phyloP scores from a whole-genome alignment of 441 rosid genomes.

The Dalechampia spathulata region DNA sequence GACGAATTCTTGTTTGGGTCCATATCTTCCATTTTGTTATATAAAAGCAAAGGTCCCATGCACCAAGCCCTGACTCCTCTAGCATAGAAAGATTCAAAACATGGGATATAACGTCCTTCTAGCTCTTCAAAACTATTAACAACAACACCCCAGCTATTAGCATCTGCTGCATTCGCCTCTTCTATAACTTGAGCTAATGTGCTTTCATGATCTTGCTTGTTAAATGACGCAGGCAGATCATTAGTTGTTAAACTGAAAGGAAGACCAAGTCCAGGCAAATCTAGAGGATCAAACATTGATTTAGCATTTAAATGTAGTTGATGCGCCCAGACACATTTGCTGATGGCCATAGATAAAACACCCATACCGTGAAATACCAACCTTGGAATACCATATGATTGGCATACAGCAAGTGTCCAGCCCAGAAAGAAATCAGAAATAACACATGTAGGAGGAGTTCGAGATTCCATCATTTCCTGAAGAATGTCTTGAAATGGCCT shows the following conservation, averaged over 20 bases:
- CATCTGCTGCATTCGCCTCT: constrained; percentile 15
- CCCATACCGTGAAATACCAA: constrained; percentile 30
- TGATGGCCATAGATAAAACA: constrained; percentile 18
- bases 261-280: constrained; percentile 10
- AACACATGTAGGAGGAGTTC: constrained; percentile 20
- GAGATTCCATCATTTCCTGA: constrained; percentile 7
- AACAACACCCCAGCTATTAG: constrained; percentile 23
- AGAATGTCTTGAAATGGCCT: constrained; percentile 20
- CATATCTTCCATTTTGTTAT: neutral
- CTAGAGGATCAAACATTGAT: neutral
- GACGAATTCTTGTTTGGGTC: neutral
- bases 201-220: neutral
- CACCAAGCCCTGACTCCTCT: constrained; percentile 25
- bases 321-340: constrained; percentile 10
- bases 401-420: constrained; percentile 31
- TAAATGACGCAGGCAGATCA: constrained; percentile 11
- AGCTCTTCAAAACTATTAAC: constrained; percentile 32
- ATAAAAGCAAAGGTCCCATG: constrained; percentile 24
- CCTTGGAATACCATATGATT: constrained; percentile 22
- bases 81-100: constrained; percentile 16
- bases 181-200: neutral
- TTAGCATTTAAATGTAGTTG: neutral
- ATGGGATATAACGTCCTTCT: constrained; percentile 15
- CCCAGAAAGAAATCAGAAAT: constrained; percentile 33
- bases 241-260: constrained; percentile 16